Percentiles rank a stretch among this genome's conserved stretches.
These are phyloP conservation scores for Adansonia digitata DNA, from an alignment of 345 rosid species.

Conservation along the genomic window DNA sequence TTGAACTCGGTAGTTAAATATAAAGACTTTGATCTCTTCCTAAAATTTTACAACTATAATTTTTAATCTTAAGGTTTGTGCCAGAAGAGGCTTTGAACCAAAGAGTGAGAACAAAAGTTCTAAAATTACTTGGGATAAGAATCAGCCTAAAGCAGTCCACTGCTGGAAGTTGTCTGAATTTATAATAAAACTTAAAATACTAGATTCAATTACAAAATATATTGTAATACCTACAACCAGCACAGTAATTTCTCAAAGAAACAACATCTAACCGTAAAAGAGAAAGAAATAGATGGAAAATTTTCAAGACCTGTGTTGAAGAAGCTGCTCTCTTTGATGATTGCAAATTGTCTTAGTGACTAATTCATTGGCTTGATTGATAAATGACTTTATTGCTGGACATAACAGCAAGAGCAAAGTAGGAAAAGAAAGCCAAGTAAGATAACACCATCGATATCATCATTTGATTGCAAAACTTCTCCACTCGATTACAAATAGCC, in stretches of 20 bases:
- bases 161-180: not conserved
- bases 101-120: not conserved
- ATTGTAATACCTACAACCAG: not conserved
- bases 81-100: not conserved
- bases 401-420: slow-evolving; percentile 30
- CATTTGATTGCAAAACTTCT: slow-evolving; percentile 37
- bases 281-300: no score
- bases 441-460: slow-evolving; percentile 34
- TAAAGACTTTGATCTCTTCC: not conserved
- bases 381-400: not conserved
- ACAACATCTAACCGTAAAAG: not conserved
- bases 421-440: slow-evolving; percentile 41
- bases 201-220: not conserved
- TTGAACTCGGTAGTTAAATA: not conserved
- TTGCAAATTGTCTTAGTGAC: not conserved
- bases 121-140: not conserved
- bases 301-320: not conserved
- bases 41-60: not conserved
- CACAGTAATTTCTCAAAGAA: not conserved
- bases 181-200: not conserved
- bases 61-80: not conserved
- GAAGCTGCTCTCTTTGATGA: not conserved
- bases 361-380: not conserved
- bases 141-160: not conserved
- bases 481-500: slow-evolving; percentile 29